phyloP scores from a whole-genome alignment of 2,329 filamentous ascomycete genomes.

The Fusarium caatingaense region DNA sequence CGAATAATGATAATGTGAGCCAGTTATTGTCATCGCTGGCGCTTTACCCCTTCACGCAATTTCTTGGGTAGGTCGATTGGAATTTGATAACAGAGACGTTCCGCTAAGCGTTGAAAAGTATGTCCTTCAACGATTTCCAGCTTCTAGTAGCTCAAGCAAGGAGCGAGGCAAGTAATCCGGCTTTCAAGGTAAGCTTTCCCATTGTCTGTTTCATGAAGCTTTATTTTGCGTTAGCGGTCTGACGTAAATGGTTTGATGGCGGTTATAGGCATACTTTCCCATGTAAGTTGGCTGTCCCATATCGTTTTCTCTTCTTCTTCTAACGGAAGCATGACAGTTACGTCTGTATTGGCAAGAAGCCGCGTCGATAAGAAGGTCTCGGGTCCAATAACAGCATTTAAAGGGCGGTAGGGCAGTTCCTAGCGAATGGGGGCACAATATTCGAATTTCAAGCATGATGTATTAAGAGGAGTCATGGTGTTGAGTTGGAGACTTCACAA shows the following conservation, averaged over 20 bases:
- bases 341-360: slow-evolving; percentile 72
- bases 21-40: slow-evolving; percentile 66
- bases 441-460: background rate
- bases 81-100: background rate
- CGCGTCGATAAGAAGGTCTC: slow-evolving; percentile 43
- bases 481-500: background rate
- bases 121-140: slow-evolving; percentile 68
- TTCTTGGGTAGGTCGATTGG: slow-evolving; percentile 55
- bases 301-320: background rate
- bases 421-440: background rate
- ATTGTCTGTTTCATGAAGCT: background rate
- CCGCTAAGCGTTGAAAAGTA: slow-evolving; percentile 53
- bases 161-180: slow-evolving; percentile 63
- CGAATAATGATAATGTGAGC: slow-evolving; percentile 66
- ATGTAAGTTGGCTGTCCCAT: slow-evolving; percentile 66
- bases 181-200: slow-evolving; percentile 62
- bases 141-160: slow-evolving; percentile 67
- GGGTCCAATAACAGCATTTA: background rate
- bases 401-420: background rate
- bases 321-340: slow-evolving; percentile 57
- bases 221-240: slow-evolving; percentile 3
- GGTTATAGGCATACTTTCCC: slow-evolving; percentile 68
- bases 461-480: background rate
- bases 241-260: background rate
- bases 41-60: slow-evolving; percentile 66